phyloP scores from a whole-genome alignment of 2,329 filamentous ascomycete genomes.

The Pseudogymnoascus sp. region DNA sequence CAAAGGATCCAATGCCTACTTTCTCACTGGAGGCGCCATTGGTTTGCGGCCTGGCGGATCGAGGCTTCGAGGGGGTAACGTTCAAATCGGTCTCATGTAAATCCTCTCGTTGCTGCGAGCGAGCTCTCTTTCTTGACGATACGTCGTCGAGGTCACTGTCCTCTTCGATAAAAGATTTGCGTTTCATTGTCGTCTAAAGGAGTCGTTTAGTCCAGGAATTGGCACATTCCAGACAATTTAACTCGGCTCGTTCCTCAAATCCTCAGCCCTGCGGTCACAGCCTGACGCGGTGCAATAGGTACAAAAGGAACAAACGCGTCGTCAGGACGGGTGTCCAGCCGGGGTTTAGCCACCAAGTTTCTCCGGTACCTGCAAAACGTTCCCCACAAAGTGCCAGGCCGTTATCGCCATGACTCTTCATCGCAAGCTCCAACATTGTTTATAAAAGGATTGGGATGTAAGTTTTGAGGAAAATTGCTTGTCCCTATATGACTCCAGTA shows the following conservation, averaged over 20 bases:
- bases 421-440: not conserved
- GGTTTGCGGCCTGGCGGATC: not conserved
- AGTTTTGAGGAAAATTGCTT: not conserved
- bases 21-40: not conserved
- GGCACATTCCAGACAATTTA: not conserved
- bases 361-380: not conserved
- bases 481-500: not conserved
- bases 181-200: not conserved
- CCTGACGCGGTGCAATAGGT: not conserved
- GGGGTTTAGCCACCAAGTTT: not conserved
- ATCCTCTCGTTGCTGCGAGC: not conserved
- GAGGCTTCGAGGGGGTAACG: constrained; percentile 1
- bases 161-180: not conserved
- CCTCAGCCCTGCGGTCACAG: not conserved
- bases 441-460: not conserved
- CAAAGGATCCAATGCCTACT: not conserved
- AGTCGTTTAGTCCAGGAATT: not conserved
- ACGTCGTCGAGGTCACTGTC: not conserved
- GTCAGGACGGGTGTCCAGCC: not conserved
- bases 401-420: constrained; percentile 8
- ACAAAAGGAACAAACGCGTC: constrained; percentile 7
- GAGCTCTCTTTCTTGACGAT: constrained; percentile 6
- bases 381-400: constrained; percentile 6
- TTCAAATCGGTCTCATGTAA: not conserved
- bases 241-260: not conserved